Base-by-base conservation (phyloP, 768 basidiomycete genomes). In the Heimioporus sp. region DNA sequence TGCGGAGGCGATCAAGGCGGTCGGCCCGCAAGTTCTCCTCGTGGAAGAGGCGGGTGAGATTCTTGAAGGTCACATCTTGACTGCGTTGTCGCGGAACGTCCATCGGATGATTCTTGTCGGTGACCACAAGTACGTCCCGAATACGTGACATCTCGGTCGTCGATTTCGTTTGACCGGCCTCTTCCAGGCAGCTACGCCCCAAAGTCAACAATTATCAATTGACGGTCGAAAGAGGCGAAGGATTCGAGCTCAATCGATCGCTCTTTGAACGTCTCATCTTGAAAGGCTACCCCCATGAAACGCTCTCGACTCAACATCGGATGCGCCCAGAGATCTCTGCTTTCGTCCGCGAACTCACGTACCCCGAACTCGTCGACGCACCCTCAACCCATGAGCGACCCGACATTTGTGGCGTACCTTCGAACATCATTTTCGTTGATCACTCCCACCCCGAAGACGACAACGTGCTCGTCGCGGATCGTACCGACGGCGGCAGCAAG, bases 21-120 rank as follows among this genome's bases (percentile, higher is more conserved):
- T 71, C 3, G 62, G 65, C 5, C 80, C 83, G 0, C 65, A 73
- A 10, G 72, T 86, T 4, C 65, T 87, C 6, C 66, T 87, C 0
- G 85, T 87, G 1, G 86, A 88, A 58, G 86, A 87, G 61, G 86
- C 86, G 0, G 86, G 86, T 3, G 85, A 87, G 58, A 86, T 87
- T 41, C 62, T 88, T 5, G 86, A 87, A 58, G 80, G 80, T 54
- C 86, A 88, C 56, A 65, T 85, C 30, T 50, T 88, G 42, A 85
- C 83, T 0, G 77, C 86, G 0, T 63, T 87, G 19, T 77, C 77
- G 0, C 40, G 48, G 3, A 54, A 66, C 0, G 77, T 77, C 0
- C 64, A 74, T 5, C 81, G 84, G 43, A 59, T 87, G 46, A 79
- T 87, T 54, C 69, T 87, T 3, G 87, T 87, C 40, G 86, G 86